A percentile compares a stretch with the other conserved stretches of the same genome.
These are phyloP conservation scores for Capsicum rhomboideum DNA, from an alignment of 257 asterid genomes.

Conservation along the genomic window DNA sequence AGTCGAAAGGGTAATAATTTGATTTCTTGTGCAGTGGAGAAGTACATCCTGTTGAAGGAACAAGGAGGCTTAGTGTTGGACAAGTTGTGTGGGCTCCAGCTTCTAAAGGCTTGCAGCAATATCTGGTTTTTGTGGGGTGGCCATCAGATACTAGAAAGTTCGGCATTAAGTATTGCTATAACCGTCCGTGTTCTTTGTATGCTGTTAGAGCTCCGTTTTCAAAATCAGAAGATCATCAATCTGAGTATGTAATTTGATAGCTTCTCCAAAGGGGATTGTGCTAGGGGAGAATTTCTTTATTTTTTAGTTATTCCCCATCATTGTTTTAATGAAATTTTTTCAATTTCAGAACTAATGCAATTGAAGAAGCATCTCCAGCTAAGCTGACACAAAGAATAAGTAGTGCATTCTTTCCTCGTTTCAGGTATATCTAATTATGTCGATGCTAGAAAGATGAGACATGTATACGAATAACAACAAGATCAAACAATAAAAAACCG, in stretches of 20 bases:
- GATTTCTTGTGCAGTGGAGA: slow-evolving; percentile 66
- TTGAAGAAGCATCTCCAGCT: slow-evolving; percentile 31
- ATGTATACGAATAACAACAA: background rate
- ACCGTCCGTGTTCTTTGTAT: slow-evolving; percentile 83
- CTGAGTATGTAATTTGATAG: slow-evolving; percentile 20
- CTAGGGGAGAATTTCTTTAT: background rate
- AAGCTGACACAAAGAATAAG: slow-evolving; percentile 56
- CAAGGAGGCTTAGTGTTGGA: slow-evolving; percentile 71
- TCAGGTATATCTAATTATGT: slow-evolving; percentile 45
- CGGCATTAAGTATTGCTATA: slow-evolving; percentile 75
- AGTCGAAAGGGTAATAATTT: background rate
- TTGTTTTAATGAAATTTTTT: background rate
- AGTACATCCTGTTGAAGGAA: slow-evolving; percentile 45
- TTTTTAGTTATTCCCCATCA: background rate
- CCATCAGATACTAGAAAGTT: slow-evolving; percentile 73
- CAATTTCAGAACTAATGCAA: slow-evolving; percentile 28
- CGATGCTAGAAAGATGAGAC: background rate
- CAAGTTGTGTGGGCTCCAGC: slow-evolving; percentile 92
- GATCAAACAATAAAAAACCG: too few species aligned
- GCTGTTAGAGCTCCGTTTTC: slow-evolving; percentile 58
- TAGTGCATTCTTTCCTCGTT: slow-evolving; percentile 78
- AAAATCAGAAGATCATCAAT: slow-evolving; percentile 28
- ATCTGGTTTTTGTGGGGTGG: slow-evolving; percentile 89
- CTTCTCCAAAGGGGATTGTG: background rate
- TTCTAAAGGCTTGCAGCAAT: slow-evolving; percentile 28